Conservation (phyloP, 1,284 basidiomycete genomes). For the Boletus semigastroideus region DNA sequence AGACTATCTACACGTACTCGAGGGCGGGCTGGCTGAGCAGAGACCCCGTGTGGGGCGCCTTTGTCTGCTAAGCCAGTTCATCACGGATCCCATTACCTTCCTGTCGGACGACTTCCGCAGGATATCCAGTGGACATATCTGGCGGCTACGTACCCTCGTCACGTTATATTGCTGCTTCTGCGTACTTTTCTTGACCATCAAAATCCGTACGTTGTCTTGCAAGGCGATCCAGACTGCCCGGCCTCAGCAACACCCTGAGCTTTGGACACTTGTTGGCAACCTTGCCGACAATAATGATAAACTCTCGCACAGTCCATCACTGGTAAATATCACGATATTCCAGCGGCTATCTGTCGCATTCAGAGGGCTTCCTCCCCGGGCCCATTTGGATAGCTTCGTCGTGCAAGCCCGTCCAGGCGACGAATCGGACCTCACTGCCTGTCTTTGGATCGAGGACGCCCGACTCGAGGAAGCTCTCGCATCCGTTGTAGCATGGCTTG, state of each 20-base stretch:
- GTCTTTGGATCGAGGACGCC: constrained; percentile 48
- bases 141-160: constrained; percentile 36
- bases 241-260: not conserved
- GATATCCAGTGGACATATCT: constrained; percentile 25
- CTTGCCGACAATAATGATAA: not conserved
- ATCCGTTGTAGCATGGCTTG: constrained; percentile 47
- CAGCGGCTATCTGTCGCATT: constrained; percentile 24
- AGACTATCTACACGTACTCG: constrained; percentile 18
- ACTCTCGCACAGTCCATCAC: not conserved
- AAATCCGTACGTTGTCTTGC: constrained; percentile 10
- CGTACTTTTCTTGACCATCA: constrained; percentile 38
- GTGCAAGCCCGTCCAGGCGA: constrained; percentile 12
- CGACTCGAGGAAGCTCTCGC: constrained; percentile 37
- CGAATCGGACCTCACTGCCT: constrained; percentile 42
- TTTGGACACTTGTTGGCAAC: not conserved
- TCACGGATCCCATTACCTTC: constrained; percentile 25
- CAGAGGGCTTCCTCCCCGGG: constrained; percentile 18
- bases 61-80: constrained; percentile 15
- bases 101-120: constrained; percentile 24
- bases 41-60: constrained; percentile 19
- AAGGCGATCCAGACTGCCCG: constrained; percentile 1
- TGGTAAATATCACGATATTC: constrained; percentile 23
- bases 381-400: constrained; percentile 30
- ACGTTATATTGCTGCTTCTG: constrained; percentile 44
- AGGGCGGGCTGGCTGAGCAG: constrained; percentile 20